These are phyloP conservation scores for Trichocladium antarcticum DNA, from an alignment of 495 filamentous ascomycete genomes.

Conservation along the genomic window DNA sequence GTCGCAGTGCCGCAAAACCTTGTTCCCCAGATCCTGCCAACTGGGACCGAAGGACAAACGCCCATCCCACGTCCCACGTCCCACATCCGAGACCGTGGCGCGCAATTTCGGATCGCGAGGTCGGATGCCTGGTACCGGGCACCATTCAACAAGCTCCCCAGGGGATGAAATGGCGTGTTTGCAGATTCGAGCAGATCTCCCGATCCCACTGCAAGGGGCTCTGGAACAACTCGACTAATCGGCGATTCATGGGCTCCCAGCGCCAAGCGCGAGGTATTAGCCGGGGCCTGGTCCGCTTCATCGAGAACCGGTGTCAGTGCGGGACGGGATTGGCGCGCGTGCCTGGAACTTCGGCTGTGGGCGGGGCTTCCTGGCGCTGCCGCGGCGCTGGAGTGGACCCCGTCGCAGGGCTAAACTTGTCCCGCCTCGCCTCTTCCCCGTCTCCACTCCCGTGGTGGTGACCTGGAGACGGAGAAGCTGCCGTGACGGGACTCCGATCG, in stretches of 20 bases:
- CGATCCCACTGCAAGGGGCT: too few species aligned
- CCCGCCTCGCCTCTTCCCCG: conserved; percentile 17
- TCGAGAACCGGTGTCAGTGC: too few species aligned
- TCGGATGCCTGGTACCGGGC: too few species aligned
- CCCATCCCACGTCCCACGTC: conserved; percentile 2
- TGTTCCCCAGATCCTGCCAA: conserved; percentile 1
- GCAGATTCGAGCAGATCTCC: too few species aligned
- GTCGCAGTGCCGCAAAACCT: conserved; percentile 4
- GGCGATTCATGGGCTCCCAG: background rate
- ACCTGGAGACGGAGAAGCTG: conserved; percentile 21
- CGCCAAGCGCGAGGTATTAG: background rate
- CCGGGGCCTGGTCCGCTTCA: background rate
- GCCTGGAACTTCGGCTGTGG: background rate
- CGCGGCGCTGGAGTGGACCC: conserved; percentile 1
- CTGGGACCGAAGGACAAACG: background rate
- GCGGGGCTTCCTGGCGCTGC: background rate
- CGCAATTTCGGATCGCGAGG: background rate
- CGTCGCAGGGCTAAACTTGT: conserved; percentile 29
- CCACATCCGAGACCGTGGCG: background rate
- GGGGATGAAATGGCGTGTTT: too few species aligned
- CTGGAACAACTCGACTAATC: background rate
- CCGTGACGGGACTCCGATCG: conserved; percentile 23
- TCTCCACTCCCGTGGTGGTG: conserved; percentile 19
- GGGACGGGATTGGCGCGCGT: too few species aligned
- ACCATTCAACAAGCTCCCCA: background rate